Conservation (phyloP, 73 alveolate species). For the Durusdinium trenchii region DNA sequence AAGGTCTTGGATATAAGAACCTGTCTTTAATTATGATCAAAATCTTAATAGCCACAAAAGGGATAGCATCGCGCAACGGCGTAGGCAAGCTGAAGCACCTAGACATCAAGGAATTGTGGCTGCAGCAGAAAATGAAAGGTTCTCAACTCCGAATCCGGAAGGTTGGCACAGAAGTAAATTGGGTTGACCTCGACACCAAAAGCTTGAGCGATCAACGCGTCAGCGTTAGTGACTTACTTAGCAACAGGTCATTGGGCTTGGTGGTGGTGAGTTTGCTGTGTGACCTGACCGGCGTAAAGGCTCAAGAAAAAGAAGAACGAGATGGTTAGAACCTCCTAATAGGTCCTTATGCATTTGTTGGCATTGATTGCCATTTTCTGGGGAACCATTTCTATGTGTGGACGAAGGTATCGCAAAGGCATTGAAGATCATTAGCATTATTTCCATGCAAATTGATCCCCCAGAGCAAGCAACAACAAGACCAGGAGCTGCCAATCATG, state of each 20-base stretch:
- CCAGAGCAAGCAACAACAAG: background rate
- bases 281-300: background rate
- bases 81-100: constrained; percentile 31
- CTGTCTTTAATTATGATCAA: background rate
- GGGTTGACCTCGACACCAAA: constrained; percentile 26
- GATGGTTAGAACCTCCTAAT: background rate
- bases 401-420: background rate
- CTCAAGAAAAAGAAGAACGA: background rate
- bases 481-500: background rate
- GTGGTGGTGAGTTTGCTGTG: constrained; percentile 28
- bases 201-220: background rate
- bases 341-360: background rate
- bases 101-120: background rate
- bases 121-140: background rate
- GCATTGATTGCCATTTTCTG: background rate
- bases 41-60: constrained; percentile 3
- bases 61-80: constrained; percentile 5
- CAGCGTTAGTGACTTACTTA: background rate
- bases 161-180: background rate
- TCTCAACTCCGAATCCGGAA: background rate
- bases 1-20: background rate
- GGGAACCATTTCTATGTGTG: no score
- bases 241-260: background rate
- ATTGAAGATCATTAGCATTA: background rate
- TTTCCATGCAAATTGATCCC: background rate